Conservation (phyloP, 305 asterid species). For the Fraxinus sp. region DNA sequence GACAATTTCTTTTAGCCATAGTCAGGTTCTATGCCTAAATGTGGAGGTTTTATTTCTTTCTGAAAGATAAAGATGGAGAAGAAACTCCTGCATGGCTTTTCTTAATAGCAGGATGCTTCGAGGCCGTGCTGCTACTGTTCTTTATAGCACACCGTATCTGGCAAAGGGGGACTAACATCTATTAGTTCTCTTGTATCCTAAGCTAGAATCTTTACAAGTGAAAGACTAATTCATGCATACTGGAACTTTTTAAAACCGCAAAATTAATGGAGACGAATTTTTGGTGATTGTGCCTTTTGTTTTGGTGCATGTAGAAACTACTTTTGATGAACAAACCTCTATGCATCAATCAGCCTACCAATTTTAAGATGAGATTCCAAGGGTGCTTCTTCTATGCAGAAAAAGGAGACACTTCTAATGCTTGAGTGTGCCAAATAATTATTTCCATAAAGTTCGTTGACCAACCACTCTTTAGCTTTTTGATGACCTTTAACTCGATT, state of each 20-base stretch:
- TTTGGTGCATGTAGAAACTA: background rate
- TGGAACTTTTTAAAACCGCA: background rate
- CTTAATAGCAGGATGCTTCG: background rate
- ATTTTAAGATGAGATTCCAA: background rate
- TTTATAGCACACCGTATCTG: background rate
- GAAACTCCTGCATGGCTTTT: background rate
- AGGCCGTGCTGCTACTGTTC: background rate
- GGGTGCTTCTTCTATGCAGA: background rate
- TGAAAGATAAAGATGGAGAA: background rate
- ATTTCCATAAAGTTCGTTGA: background rate
- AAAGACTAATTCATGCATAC: background rate
- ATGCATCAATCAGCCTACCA: background rate
- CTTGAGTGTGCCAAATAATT: background rate
- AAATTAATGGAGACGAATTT: background rate
- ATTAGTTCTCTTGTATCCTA: background rate
- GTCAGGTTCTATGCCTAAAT: background rate
- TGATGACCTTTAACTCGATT: background rate
- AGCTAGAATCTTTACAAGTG: background rate
- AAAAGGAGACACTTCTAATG: background rate
- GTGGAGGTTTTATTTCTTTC: background rate
- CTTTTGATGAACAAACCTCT: background rate
- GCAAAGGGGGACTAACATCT: background rate
- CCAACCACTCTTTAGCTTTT: background rate
- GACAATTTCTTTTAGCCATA: background rate
- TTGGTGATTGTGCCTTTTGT: background rate